Percentiles rank a stretch among this genome's conserved stretches.
Conservation (phyloP, 176 grass and related monocot genomes). For the Guadua angustifolia region DNA sequence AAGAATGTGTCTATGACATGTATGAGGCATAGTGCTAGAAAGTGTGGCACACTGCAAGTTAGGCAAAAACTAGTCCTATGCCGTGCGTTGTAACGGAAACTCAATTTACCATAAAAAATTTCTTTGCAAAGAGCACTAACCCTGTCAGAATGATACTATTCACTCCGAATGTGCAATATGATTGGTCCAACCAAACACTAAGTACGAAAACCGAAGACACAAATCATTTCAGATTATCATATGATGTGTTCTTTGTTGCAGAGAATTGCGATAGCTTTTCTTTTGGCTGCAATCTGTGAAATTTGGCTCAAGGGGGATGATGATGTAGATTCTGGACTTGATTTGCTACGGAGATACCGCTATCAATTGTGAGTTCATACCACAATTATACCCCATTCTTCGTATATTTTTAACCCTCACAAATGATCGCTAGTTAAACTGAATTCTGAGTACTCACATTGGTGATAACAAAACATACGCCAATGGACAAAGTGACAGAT, state of each 20-base stretch:
- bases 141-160: no score
- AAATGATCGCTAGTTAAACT: conserved; percentile 1
- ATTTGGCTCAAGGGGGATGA: conserved; percentile 59
- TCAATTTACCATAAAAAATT: no score
- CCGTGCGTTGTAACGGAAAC: no score
- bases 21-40: no score
- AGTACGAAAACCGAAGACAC: neutral
- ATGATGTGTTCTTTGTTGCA: conserved; percentile 33
- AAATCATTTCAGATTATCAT: neutral
- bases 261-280: conserved; percentile 76
- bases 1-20: no score
- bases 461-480: neutral
- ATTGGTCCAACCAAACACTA: no score
- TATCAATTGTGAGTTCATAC: conserved; percentile 46
- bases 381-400: neutral
- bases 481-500: neutral
- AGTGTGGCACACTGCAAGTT: no score
- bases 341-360: conserved; percentile 47
- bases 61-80: no score
- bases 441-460: neutral
- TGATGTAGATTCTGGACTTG: conserved; percentile 40
- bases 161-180: no score
- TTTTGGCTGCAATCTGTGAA: conserved; percentile 68
- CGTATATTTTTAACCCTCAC: neutral
- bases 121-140: no score